phyloP scores from a whole-genome alignment of 2,329 filamentous ascomycete genomes.

The Fusarium falciforme region DNA sequence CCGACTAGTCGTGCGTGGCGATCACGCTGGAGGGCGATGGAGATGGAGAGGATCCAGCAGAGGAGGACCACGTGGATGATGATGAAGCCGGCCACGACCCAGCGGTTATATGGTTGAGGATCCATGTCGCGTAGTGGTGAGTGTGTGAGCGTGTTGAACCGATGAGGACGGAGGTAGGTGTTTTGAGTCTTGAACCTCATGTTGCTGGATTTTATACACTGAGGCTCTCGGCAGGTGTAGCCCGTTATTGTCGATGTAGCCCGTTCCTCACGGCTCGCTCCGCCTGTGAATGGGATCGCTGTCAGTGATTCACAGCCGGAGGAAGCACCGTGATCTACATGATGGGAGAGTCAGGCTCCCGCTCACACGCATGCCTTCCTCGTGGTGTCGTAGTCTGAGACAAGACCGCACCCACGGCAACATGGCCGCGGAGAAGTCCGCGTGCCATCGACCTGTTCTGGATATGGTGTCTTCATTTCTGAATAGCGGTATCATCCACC shows the following conservation, averaged over 20 bases:
- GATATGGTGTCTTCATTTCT: not conserved
- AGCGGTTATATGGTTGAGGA: not conserved
- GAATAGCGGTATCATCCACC: not conserved
- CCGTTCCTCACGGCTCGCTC: not conserved
- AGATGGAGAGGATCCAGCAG: not conserved
- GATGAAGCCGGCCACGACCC: not conserved
- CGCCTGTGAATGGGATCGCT: not conserved
- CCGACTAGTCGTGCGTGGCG: not conserved
- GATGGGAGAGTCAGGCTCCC: not conserved
- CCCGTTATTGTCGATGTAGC: not conserved
- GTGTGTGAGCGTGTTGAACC: not conserved
- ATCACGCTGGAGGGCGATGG: not conserved
- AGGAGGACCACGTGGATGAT: conserved; percentile 6
- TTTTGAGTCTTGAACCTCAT: not conserved
- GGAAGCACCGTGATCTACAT: not conserved
- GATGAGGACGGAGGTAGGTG: not conserved
- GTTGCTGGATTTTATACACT: not conserved
- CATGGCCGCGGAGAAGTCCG: not conserved
- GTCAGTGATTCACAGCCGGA: not conserved
- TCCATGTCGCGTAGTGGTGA: not conserved
- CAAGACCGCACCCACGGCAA: not conserved
- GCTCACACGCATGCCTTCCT: not conserved
- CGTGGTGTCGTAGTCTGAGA: not conserved
- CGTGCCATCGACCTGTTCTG: not conserved
- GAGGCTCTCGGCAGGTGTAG: not conserved